Evolutionary conservation across 768 basidiomycete species (phyloP).

Genomic region (Suillus variegatus): DNA sequence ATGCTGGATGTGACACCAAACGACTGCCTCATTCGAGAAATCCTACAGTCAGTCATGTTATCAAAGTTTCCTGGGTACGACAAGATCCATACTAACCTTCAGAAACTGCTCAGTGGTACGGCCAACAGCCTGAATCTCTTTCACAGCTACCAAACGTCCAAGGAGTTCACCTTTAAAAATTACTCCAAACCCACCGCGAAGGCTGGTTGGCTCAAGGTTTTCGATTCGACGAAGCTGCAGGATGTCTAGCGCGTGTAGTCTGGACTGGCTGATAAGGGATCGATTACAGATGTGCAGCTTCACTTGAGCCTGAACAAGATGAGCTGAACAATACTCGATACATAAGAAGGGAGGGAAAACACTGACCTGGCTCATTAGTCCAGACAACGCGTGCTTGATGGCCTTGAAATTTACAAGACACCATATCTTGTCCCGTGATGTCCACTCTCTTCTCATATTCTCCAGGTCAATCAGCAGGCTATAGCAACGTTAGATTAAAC

Average conservation of each 20-base stretch:
- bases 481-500: background rate
- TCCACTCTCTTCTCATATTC: slow-evolving; percentile 20
- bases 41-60: slow-evolving; percentile 22
- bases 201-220: slow-evolving; percentile 12
- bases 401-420: slow-evolving; percentile 23
- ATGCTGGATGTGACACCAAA: slow-evolving; percentile 33
- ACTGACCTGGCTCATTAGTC: slow-evolving; percentile 14
- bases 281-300: slow-evolving; percentile 22
- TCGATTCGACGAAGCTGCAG: slow-evolving; percentile 23
- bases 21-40: slow-evolving; percentile 31
- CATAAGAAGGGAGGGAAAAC: slow-evolving; percentile 6
- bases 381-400: slow-evolving; percentile 17
- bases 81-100: slow-evolving; percentile 22
- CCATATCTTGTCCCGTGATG: slow-evolving; percentile 21
- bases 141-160: slow-evolving; percentile 33
- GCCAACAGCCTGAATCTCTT: slow-evolving; percentile 24
- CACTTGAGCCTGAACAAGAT: slow-evolving; percentile 18
- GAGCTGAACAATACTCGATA: slow-evolving; percentile 11
- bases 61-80: slow-evolving; percentile 17
- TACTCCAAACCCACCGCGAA: slow-evolving; percentile 34
- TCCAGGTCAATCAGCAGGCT: slow-evolving; percentile 22
- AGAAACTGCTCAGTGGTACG: slow-evolving; percentile 25
- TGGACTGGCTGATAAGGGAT: slow-evolving; percentile 11
- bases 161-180: slow-evolving; percentile 30
- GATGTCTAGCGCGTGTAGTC: slow-evolving; percentile 24